Evolutionary conservation across 176 grass and related monocot species (phyloP).

Genomic region (Aegilops bicornis): DNA sequence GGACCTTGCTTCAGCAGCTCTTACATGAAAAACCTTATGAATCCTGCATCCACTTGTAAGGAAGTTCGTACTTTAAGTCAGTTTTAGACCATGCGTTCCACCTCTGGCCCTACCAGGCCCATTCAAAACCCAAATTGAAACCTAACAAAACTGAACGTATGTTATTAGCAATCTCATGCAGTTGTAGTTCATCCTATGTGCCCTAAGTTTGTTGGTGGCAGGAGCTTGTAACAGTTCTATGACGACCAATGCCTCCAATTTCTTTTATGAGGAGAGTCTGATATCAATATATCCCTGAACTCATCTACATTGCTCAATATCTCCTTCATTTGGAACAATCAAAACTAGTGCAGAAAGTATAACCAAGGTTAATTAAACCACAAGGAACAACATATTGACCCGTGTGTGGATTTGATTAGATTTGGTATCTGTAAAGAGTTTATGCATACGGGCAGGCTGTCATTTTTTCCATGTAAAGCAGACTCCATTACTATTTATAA

Average conservation of each 20-base stretch:
- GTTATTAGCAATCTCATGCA: neutral
- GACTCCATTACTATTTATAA: neutral
- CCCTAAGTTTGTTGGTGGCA: neutral
- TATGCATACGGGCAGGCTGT: neutral
- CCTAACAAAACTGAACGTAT: neutral
- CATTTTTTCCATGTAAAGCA: slow-evolving; percentile 3
- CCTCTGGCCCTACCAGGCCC: neutral
- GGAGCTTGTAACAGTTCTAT: neutral
- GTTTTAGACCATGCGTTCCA: neutral
- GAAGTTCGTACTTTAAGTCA: neutral
- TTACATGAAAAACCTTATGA: neutral
- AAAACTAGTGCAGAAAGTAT: neutral
- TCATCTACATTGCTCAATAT: neutral
- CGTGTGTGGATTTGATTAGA: neutral
- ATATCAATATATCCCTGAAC: neutral
- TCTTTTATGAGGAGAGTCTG: neutral
- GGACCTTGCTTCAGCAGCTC: neutral
- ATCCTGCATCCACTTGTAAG: neutral
- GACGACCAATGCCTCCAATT: neutral
- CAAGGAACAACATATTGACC: neutral
- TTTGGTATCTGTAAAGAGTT: neutral
- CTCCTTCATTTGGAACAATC: neutral
- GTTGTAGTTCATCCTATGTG: neutral
- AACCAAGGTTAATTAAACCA: neutral
- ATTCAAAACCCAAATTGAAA: neutral